Evolutionary conservation across 495 filamentous ascomycete species (phyloP), one percentile per base, ranked within the genome.

Genomic region (Copromyces sp.): DNA sequence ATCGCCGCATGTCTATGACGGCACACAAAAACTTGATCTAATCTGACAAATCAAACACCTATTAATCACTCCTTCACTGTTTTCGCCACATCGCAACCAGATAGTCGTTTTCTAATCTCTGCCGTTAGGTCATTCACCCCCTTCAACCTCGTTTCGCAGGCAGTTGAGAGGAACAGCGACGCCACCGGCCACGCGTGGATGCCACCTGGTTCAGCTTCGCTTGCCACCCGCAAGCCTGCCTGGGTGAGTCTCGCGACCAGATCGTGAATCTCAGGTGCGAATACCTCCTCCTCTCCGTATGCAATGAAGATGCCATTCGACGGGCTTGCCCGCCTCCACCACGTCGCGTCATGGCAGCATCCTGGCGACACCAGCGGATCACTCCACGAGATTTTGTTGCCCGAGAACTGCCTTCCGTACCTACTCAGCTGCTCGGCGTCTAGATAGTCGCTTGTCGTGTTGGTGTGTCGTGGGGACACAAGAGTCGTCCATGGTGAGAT

Each of bases 161-260:
- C 86, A 59, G 83, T 82, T 69, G 87, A 87, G 20, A 94, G 80
- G 77, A 93, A 94, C 59, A 93, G 77, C 40, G 84, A 86, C 17
- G 89, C 91, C 37, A 94, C 89, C 16, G 92, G 92, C 92, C 92
- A 94, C 12, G 90, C 91, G 82, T 94, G 92, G 71, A 94, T 89
- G 29, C 86, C 89, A 5, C 87, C 90, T 42, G 82, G 79, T 74
- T 91, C 88, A 77, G 84, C 83, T 70, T 82, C 75, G 69, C 82
- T 83, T 39, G 77, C 76, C 12, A 91, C 85, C 35, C 79, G 75
- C 59, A 85, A 80, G 68, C 81, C 82, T n/a, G 84, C 83, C 37
- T 80, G 78, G 45, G 83, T 75, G 53, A 91, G 79, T 39, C 86
- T 75, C 16, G 74, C 74, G 17, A 90, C 79, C 59, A 92, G 76